Base-by-base conservation (phyloP, 441 rosid species). In the Pelargonium australe region DNA sequence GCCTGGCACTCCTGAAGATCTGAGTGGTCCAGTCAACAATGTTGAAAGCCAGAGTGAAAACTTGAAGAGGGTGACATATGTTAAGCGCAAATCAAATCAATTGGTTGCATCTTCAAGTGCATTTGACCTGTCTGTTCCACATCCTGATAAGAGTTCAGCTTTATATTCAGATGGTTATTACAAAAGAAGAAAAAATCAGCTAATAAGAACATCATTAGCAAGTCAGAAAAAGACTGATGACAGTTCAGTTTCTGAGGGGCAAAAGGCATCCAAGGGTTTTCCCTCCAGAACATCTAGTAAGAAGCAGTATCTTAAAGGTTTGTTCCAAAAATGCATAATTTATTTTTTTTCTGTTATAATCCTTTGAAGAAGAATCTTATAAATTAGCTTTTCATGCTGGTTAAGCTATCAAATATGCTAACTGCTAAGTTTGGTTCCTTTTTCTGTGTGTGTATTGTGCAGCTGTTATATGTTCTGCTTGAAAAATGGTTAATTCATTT, bases 151-250 rank as follows among this genome's bases (percentile, higher is more conserved):
- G 75, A 80, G 67, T 60, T 83, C 79, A 67, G 53, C 80, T 68
- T 60, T 75, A 45, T 51, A 84, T 57, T 78, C 89, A 34, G 92
- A 88, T 80, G 79, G 89, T 75, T 90, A 92, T 82, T 92, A 80
- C 74, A 95, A 92, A 85, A 87, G 87, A 77, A 82, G 87, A 62
- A 86, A 82, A 81, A 87, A 92, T 77, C 98, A 95, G 92, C 85
- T 90, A 61, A 79, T 92, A 70, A 82, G 98, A 82, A 80, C 89
- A 75, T 77, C 90, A 70, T 20, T 70, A 68, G 89, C 86, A 71
- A 75, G 74, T 74, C 68, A 69, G 63, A 69, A 62, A 60, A 83
- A 77, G 68, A 73, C 80, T 73, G 84, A 81, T 67, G 80, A 78
- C 67, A 75, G 76, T 60, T 68, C 71, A 63, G 76, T 72, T 72